phyloP scores from a whole-genome alignment of 345 rosid species.

The Capsella bursapastoris region DNA sequence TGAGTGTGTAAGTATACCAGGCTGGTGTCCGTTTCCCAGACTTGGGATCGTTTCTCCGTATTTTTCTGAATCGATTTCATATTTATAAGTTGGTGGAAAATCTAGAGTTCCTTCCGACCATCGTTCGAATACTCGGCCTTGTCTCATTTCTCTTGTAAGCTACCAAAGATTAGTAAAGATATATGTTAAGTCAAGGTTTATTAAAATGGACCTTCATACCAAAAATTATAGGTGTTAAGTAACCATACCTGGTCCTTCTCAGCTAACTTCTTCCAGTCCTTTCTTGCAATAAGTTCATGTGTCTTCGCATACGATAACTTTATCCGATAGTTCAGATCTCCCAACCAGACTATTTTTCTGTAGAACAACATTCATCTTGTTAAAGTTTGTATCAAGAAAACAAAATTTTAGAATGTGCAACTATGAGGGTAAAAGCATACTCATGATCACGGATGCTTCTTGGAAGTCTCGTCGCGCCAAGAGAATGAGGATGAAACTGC shows the following conservation, averaged over 20 bases:
- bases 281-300: conserved; percentile 63
- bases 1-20: conserved; percentile 49
- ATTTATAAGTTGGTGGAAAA: conserved; percentile 92
- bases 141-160: conserved; percentile 72
- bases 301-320: conserved; percentile 71
- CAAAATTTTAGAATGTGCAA: not conserved
- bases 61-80: conserved; percentile 70
- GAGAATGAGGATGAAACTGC: conserved; percentile 58
- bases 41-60: conserved; percentile 72
- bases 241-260: conserved; percentile 79
- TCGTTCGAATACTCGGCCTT: conserved; percentile 81
- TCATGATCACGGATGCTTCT: conserved; percentile 74
- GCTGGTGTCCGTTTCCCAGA: conserved; percentile 83
- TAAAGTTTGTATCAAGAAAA: not conserved
- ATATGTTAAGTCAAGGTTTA: not conserved
- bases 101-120: conserved; percentile 80
- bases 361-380: conserved; percentile 30
- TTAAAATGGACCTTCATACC: not conserved
- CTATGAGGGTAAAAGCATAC: conserved; percentile 50
- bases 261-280: conserved; percentile 66
- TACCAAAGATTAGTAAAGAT: conserved; percentile 38
- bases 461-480: conserved; percentile 57
- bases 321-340: conserved; percentile 91
- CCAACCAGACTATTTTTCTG: conserved; percentile 84
- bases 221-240: not conserved